A percentile compares a stretch with the other conserved stretches of the same genome.
These are phyloP conservation scores for Aspergillus panamensis DNA, from an alignment of 495 filamentous ascomycete genomes.

Conservation along the genomic window DNA sequence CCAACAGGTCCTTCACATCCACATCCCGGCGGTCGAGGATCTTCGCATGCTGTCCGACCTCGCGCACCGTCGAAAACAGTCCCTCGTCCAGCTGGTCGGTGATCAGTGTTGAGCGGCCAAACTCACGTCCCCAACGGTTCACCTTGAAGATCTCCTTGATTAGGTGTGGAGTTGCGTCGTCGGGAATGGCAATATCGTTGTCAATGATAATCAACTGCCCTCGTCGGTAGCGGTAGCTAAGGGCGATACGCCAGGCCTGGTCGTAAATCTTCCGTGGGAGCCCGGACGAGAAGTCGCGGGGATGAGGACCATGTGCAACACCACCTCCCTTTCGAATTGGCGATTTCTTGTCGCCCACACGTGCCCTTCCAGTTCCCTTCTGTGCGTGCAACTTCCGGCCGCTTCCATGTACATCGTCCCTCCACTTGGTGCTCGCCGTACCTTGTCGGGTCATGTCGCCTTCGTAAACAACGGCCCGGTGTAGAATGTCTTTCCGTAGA, in stretches of 20 bases:
- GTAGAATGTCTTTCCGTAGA: constrained; percentile 85
- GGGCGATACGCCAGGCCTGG: constrained; percentile 88
- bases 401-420: constrained; percentile 78
- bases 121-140: constrained; percentile 66
- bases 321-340: constrained; percentile 85
- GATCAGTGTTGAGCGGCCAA: constrained; percentile 76
- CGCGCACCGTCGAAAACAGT: constrained; percentile 47
- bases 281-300: constrained; percentile 79
- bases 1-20: constrained; percentile 90
- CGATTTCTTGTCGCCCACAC: constrained; percentile 74
- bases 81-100: constrained; percentile 47
- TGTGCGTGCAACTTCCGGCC: constrained; percentile 73
- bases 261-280: constrained; percentile 92
- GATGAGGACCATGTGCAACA: constrained; percentile 79
- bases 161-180: constrained; percentile 52
- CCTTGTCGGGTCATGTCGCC: constrained; percentile 85
- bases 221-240: constrained; percentile 83
- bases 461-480: constrained; percentile 89
- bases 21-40: constrained; percentile 68
- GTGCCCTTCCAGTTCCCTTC: constrained; percentile 79
- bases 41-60: constrained; percentile 60
- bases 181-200: constrained; percentile 60
- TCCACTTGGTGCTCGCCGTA: constrained; percentile 79
- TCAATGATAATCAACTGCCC: constrained; percentile 84
- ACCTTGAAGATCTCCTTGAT: constrained; percentile 59